phyloP scores from a whole-genome alignment of 2,329 filamentous ascomycete genomes.

The Colletotrichum limetticola region DNA sequence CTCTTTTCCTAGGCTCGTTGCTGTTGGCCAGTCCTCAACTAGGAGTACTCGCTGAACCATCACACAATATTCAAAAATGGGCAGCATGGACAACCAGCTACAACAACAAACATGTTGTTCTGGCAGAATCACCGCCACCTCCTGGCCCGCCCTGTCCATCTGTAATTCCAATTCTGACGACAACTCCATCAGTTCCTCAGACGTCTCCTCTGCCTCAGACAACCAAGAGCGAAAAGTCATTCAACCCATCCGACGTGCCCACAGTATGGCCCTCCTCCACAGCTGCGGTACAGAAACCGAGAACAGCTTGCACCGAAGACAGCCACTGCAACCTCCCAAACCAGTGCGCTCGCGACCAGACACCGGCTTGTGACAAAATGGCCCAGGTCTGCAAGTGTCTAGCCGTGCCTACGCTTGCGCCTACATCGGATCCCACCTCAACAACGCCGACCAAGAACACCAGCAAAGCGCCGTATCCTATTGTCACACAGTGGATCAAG shows the following conservation, averaged over 20 bases:
- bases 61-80: not conserved
- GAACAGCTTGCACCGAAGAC: not conserved
- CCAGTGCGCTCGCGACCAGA: not conserved
- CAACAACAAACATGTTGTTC: not conserved
- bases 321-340: not conserved
- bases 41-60: not conserved
- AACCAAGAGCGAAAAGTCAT: not conserved
- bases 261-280: not conserved
- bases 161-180: no score
- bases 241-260: not conserved
- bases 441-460: not conserved
- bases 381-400: not conserved
- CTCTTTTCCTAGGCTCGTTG: not conserved
- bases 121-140: not conserved
- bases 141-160: not conserved
- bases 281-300: not conserved
- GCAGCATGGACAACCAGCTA: not conserved
- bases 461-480: not conserved
- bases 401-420: not conserved
- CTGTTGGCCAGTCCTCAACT: not conserved
- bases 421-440: no score
- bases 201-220: not conserved
- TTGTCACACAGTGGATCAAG: not conserved
- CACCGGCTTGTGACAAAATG: not conserved
- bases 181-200: not conserved